Conservation (phyloP, 1,139 yeast species). For the Yamadazyma atmosphaerica region DNA sequence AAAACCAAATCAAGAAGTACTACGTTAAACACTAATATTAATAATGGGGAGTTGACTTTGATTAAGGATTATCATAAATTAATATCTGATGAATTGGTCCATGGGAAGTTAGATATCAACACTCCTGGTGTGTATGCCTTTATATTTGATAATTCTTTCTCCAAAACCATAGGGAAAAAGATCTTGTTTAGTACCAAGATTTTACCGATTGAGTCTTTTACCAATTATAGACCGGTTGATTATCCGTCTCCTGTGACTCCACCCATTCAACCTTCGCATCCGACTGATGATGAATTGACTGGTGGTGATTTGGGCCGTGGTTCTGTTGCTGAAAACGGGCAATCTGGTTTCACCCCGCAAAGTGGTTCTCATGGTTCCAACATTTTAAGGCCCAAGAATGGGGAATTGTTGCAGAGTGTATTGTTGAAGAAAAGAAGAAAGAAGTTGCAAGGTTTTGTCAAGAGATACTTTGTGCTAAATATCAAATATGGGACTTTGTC, state of each 20-base stretch:
- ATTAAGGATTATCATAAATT: constrained; percentile 47
- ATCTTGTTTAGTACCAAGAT: constrained; percentile 66
- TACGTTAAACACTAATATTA: constrained; percentile 33
- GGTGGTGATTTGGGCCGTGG: constrained; percentile 4
- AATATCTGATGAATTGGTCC: constrained; percentile 58
- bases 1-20: constrained; percentile 39
- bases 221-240: not conserved
- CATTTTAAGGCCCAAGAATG: constrained; percentile 46
- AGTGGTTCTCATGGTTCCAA: constrained; percentile 7
- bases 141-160: constrained; percentile 88
- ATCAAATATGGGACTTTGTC: constrained; percentile 80
- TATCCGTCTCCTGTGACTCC: constrained; percentile 11
- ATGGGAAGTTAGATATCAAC: constrained; percentile 59
- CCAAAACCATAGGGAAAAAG: constrained; percentile 81
- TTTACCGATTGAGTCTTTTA: constrained; percentile 13
- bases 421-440: constrained; percentile 76
- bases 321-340: constrained; percentile 4
- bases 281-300: constrained; percentile 7
- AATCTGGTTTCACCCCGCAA: not conserved
- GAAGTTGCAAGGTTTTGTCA: constrained; percentile 78
- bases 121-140: constrained; percentile 77
- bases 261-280: constrained; percentile 4
- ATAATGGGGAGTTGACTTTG: constrained; percentile 38
- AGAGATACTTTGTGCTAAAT: constrained; percentile 81
- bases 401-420: constrained; percentile 70